Evolutionary conservation across 192 early-diverging fungal species (phyloP).

Genomic region (Geranomyces variabilis): DNA sequence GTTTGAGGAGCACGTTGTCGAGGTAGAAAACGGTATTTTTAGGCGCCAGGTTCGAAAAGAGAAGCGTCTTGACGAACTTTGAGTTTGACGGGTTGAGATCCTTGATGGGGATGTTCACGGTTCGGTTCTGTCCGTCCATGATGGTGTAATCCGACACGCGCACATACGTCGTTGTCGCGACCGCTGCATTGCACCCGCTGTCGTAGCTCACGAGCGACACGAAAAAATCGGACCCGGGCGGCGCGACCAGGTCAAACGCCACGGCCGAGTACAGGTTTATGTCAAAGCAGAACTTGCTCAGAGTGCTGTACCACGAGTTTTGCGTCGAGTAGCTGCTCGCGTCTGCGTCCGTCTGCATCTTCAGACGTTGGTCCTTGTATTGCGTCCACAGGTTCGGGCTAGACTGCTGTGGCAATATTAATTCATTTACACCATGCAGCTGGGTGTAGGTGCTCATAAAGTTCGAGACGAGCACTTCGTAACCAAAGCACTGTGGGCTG

Average conservation of each 20-base stretch:
- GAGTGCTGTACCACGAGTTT: conserved; percentile 5
- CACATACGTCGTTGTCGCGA: not conserved
- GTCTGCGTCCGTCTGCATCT: not conserved
- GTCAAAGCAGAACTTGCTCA: conserved; percentile 1
- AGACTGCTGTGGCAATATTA: not conserved
- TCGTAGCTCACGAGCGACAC: not conserved
- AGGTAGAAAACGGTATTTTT: conserved; percentile 4
- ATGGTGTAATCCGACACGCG: conserved; percentile 5
- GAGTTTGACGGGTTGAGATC: not conserved
- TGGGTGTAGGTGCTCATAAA: conserved; percentile 6
- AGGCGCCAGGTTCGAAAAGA: not conserved
- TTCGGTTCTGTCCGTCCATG: not conserved
- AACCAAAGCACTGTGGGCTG: not conserved
- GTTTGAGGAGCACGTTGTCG: not conserved
- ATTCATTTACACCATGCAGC: not conserved
- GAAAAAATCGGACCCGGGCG: conserved; percentile 3
- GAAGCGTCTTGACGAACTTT: not conserved
- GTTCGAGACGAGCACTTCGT: not conserved
- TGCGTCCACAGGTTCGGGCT: not conserved
- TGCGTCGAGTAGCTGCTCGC: not conserved
- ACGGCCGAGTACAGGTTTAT: not conserved
- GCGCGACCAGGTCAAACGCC: conserved; percentile 5
- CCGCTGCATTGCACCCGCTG: not conserved
- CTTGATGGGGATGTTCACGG: not conserved
- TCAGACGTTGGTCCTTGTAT: not conserved